A percentile compares a stretch with the other conserved stretches of the same genome.
These are phyloP conservation scores for Monosporascus cannonballus DNA, from an alignment of 2,329 filamentous ascomycete species.

Conservation along the genomic window DNA sequence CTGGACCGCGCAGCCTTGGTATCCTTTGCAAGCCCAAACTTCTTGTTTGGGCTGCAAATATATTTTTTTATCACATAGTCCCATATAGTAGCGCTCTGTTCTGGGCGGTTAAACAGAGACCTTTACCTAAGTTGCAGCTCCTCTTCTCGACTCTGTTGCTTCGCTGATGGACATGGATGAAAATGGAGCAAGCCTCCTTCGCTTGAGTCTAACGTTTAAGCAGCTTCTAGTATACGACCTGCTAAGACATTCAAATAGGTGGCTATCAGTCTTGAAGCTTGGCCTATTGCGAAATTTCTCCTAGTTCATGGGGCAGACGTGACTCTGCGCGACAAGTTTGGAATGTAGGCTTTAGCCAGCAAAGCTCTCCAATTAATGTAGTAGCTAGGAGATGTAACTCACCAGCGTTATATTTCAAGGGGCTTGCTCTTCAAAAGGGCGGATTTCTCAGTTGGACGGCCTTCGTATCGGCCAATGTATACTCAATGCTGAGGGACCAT, in stretches of 20 bases:
- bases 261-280: not conserved
- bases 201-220: not conserved
- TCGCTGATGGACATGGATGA: not conserved
- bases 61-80: not conserved
- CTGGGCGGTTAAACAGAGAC: not conserved
- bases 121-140: not conserved
- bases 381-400: not conserved
- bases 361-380: not conserved
- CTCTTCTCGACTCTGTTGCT: not conserved
- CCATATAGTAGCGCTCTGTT: not conserved
- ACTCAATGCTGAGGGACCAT: not conserved
- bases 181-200: not conserved
- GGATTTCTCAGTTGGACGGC: not conserved
- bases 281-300: not conserved
- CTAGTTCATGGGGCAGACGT: not conserved
- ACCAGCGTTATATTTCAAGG: not conserved
- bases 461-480: not conserved
- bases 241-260: not conserved
- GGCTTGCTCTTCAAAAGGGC: not conserved
- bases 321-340: not conserved
- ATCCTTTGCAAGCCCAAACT: not conserved
- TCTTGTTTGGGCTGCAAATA: not conserved
- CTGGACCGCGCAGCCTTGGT: not conserved
- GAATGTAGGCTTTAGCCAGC: not conserved
- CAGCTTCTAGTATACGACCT: too few relatives aligned